Conservation (phyloP, 805 yeast species). For the Sporopachydermia lactativora region DNA sequence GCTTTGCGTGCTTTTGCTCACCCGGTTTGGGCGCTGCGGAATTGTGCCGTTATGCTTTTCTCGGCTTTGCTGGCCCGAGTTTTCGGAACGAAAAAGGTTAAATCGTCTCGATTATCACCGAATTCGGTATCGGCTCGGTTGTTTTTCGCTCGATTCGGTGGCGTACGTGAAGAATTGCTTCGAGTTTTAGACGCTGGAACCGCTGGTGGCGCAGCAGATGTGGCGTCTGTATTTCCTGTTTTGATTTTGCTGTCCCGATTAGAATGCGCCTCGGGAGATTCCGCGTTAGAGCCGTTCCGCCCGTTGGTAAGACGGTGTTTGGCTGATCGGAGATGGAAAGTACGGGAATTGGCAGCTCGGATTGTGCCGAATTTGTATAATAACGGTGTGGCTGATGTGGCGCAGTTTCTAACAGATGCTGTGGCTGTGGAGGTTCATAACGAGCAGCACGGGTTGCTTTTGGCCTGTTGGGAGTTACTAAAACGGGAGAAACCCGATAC, state of each 20-base stretch:
- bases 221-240: constrained; percentile 62
- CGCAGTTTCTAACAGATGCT: no score
- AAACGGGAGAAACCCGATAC: no score
- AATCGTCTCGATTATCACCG: constrained; percentile 12
- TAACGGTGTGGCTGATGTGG: no score
- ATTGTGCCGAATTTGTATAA: constrained; percentile 44
- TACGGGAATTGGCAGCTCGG: constrained; percentile 77
- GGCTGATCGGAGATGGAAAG: constrained; percentile 53
- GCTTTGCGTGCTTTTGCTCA: constrained; percentile 52
- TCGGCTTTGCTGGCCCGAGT: constrained; percentile 70
- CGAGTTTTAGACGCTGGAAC: constrained; percentile 24
- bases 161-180: constrained; percentile 36
- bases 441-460: constrained; percentile 43
- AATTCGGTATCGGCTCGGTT: constrained; percentile 37
- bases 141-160: constrained; percentile 55
- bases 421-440: no score
- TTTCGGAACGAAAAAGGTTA: constrained; percentile 44
- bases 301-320: constrained; percentile 35
- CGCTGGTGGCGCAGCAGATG: constrained; percentile 15
- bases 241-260: constrained; percentile 58
- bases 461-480: constrained; percentile 33
- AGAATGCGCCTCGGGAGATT: constrained; percentile 25
- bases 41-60: constrained; percentile 88
- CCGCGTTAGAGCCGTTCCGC: constrained; percentile 33
- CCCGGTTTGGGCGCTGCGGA: constrained; percentile 72